Evolutionary conservation across 331 rosid genomes (phyloP), one percentile per base, ranked within the genome.

Genomic region (Stylosanthes scabra): DNA sequence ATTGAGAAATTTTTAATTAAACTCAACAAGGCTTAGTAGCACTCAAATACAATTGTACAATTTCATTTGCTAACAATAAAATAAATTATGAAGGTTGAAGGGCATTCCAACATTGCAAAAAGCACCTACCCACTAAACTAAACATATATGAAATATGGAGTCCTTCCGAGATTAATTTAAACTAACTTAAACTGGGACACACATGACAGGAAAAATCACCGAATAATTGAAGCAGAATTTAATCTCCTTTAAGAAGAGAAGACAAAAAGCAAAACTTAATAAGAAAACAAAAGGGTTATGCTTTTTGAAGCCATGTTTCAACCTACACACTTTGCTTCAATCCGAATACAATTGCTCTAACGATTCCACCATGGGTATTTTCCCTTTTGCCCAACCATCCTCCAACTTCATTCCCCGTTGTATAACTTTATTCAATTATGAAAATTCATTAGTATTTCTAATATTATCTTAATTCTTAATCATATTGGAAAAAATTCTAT

Each of bases 121-220:
- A 65, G 63, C 74, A 58, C 13, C 75, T 11, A 52, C 34, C 25
- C 71, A 41, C 15, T 6, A 16, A 7, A 14, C 6, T 9, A 10
- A 60, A 16, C 42, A 60, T 15, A 15, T 4, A 4, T 1, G 12
- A 57, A 59, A 68, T 9, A 59, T 7, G 15, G 10, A 47, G 9
- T 61, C 47, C 49, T 80, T 80, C 34, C 31, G 9, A 41, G 41
- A 37, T 39, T n/a, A n/a, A n/a, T n/a, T n/a, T n/a, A n/a, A n/a
- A n/a, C n/a, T 63, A 25, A 25, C 41, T 46, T 44, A 46, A 62
- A 37, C 41, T 55, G 63, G 47, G 64, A 67, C 69, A 55, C 66
- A 74, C 69, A 20, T 20, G 25, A 20, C 40, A 34, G 7, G 2
- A 40, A 25, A 44, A 68, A 60, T 41, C 62, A 55, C n/a, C 73